These are phyloP conservation scores for Borealophlyctis nickersoniae DNA, from an alignment of 192 early-diverging fungal genomes.

Conservation along the genomic window DNA sequence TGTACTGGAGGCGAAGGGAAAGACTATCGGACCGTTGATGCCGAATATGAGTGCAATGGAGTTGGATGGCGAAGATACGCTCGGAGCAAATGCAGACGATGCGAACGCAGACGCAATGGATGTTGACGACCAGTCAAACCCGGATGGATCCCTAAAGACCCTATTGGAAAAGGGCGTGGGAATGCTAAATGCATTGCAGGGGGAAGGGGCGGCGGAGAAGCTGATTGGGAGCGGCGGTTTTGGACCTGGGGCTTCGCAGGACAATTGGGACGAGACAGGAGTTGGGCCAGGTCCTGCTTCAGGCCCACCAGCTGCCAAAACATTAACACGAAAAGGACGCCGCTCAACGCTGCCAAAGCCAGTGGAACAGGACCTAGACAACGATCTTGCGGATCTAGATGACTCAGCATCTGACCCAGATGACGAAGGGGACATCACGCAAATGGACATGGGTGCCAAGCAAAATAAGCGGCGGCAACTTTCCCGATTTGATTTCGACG, in stretches of 20 bases:
- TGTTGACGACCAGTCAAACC: no score
- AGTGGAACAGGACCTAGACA: slow-evolving; percentile 27
- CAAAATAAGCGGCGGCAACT: slow-evolving; percentile 69
- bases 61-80: no score
- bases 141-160: background rate
- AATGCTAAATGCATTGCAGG: slow-evolving; percentile 27
- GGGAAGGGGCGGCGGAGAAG: slow-evolving; percentile 24
- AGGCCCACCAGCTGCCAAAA: no score
- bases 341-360: slow-evolving; percentile 9
- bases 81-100: slow-evolving; percentile 3
- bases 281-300: no score
- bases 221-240: no score
- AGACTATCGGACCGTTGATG: background rate
- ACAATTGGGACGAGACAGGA: no score
- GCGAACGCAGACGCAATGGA: background rate
- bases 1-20: slow-evolving; percentile 45
- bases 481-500: slow-evolving; percentile 74
- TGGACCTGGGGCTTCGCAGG: no score
- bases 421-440: slow-evolving; percentile 36
- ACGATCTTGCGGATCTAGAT: slow-evolving; percentile 33
- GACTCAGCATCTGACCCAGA: slow-evolving; percentile 47
- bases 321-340: slow-evolving; percentile 16
- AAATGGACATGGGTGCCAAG: slow-evolving; percentile 69
- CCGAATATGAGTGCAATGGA: background rate
- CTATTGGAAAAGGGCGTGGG: slow-evolving; percentile 21